Percentiles rank a stretch among this genome's conserved stretches.
phyloP scores from a whole-genome alignment of 2,329 filamentous ascomycete genomes.

The Stagonosporopsis rhizophila region DNA sequence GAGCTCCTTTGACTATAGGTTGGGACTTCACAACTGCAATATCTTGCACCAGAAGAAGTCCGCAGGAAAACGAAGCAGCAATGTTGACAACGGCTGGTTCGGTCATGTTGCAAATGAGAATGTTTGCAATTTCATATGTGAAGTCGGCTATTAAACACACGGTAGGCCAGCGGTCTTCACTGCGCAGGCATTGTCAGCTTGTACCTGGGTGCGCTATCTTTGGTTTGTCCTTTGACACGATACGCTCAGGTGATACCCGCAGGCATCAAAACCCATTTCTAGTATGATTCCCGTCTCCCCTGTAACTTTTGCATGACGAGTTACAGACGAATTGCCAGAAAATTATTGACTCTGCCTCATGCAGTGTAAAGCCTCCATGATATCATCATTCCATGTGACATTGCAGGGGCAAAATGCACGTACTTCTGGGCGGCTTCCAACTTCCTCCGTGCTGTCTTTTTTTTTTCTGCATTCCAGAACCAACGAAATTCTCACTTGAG shows the following conservation, averaged over 20 bases:
- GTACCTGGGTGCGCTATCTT: too few species aligned
- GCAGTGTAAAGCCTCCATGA: too few species aligned
- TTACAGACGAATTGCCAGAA: conserved; percentile 37
- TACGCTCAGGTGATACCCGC: conserved; percentile 14
- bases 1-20: conserved; percentile 5
- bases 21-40: not conserved
- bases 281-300: conserved; percentile 34
- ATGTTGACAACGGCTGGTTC: conserved; percentile 41
- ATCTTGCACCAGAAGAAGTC: conserved; percentile 32
- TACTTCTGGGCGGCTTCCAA: conserved; percentile 41
- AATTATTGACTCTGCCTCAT: conserved; percentile 54
- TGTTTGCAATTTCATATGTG: conserved; percentile 14
- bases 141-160: conserved; percentile 30
- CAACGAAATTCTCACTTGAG: conserved; percentile 34
- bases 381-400: too few species aligned
- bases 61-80: conserved; percentile 36
- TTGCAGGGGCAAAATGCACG: conserved; percentile 32
- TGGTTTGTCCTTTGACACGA: not conserved
- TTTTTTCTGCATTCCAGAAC: conserved; percentile 65
- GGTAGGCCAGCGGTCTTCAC: conserved; percentile 23
- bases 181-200: not conserved
- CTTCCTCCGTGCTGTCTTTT: conserved; percentile 60
- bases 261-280: conserved; percentile 39
- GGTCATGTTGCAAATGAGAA: conserved; percentile 33
- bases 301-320: conserved; percentile 36